Conservation (phyloP, 2,329 filamentous ascomycete species). For the Cytospora chrysosperma region DNA sequence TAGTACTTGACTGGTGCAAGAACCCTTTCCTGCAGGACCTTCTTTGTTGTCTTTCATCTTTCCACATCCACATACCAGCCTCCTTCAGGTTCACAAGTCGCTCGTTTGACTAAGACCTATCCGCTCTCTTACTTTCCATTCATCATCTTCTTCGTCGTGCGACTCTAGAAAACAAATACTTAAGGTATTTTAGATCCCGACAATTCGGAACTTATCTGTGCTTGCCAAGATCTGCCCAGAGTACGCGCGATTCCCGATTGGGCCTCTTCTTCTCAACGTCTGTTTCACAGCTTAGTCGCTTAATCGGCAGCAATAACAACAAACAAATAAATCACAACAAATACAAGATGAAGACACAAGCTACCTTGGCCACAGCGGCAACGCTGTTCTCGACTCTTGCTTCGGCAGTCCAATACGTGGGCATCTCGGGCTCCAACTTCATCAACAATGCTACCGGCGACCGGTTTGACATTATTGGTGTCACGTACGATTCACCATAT, state of each 20-base stretch:
- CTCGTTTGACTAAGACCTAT: slow-evolving; percentile 4
- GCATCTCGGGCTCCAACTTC: slow-evolving; percentile 35
- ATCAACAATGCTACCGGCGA: slow-evolving; percentile 55
- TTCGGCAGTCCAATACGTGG: slow-evolving; percentile 20
- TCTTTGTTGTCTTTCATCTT: neutral
- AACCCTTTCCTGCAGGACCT: neutral
- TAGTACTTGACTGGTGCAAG: neutral
- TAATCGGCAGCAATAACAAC: too few species aligned
- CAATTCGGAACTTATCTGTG: slow-evolving; percentile 5
- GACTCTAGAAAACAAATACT: neutral
- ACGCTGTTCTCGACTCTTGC: slow-evolving; percentile 22
- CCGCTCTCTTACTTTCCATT: neutral
- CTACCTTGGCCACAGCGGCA: slow-evolving; percentile 20
- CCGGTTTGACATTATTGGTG: slow-evolving; percentile 59
- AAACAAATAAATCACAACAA: too few species aligned
- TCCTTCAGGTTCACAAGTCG: neutral
- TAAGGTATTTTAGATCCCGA: neutral
- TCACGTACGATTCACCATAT: slow-evolving; percentile 40
- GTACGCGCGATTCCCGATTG: slow-evolving; percentile 10
- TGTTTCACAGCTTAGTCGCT: slow-evolving; percentile 1
- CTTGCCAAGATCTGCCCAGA: slow-evolving; percentile 11
- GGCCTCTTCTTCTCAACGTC: slow-evolving; percentile 1
- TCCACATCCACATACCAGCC: neutral
- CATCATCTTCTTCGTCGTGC: neutral
- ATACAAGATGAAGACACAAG: slow-evolving; percentile 22